Base-by-base conservation (phyloP, 2,329 filamentous ascomycete species). In the Aureobasidium uvarum region DNA sequence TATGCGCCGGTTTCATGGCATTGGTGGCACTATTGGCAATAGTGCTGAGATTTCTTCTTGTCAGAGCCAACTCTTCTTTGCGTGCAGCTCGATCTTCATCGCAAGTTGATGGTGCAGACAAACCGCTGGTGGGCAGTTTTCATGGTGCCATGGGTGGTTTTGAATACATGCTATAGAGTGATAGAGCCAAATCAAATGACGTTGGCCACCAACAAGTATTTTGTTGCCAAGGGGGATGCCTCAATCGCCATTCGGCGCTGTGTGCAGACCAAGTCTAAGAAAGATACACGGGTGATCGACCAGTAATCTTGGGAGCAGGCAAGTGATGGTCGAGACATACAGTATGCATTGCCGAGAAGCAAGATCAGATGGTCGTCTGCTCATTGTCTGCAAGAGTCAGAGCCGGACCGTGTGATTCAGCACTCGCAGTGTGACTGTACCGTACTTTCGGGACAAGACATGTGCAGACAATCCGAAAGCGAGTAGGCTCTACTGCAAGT, bases 1-100 rank as follows among this genome's bases (percentile, higher is more conserved):
- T 81, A 13, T 85, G 83, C 73, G 81, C 81, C 1, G 74, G 66
- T 0, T 81, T 81, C 25, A 85, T 85, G 83, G 69, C 75, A 4
- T 20, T 77, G 0, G 82, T 83, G 23, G 80, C 74, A 0, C 20
- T 78, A 4, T 67, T 85, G 62, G 78, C 80, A 1, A 66, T 74
- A 16, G 70, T 74, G 0, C 68, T 85, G 73, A 76, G 82, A 63
- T 67, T 74, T 58, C 72, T 79, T 20, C 68, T 83, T 56, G 64
- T 66, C 2, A 73, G 70, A 65, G 72, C 75, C 70, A 78, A 79
- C 68, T 36, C 16, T 11, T 16, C 33, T n/a, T 56, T 23, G n/a
- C 38, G 18, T 31, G 64, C 18, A 55, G 48, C 50, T 58, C 64
- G 28, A 41, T 13, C 11, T 16, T 39, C 25, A 41, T 33, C 36